phyloP scores from a whole-genome alignment of 108 stramenopile species.

The Poteriospumella lacustris region DNA sequence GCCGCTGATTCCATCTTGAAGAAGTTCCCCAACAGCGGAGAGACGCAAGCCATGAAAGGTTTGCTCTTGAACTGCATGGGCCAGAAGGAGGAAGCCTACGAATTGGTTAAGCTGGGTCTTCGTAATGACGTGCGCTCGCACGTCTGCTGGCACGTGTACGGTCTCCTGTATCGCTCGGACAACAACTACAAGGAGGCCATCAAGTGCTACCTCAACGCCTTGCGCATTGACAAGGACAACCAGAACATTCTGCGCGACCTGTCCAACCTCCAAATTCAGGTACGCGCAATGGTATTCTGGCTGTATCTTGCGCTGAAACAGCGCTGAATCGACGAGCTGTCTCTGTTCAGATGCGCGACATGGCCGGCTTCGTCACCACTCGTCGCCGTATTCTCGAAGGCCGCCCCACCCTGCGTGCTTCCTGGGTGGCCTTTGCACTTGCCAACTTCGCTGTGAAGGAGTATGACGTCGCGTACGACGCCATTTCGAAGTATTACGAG shows the following conservation, averaged over 20 bases:
- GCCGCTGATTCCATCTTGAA: slow-evolving; percentile 76
- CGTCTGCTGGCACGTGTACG: slow-evolving; percentile 99
- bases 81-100: slow-evolving; percentile 73
- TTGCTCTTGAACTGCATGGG: slow-evolving; percentile 73
- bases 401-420: background rate
- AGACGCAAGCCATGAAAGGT: slow-evolving; percentile 94
- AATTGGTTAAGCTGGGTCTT: slow-evolving; percentile 79
- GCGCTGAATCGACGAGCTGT: slow-evolving; percentile 37
- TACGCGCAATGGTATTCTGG: slow-evolving; percentile 11
- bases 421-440: slow-evolving; percentile 52
- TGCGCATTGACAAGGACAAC: slow-evolving; percentile 80
- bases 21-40: slow-evolving; percentile 91
- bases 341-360: slow-evolving; percentile 73
- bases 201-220: slow-evolving; percentile 94
- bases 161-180: slow-evolving; percentile 85
- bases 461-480: slow-evolving; percentile 64
- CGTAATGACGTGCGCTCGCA: slow-evolving; percentile 85
- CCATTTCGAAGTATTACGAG: slow-evolving; percentile 53
- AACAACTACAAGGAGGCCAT: slow-evolving; percentile 91
- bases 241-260: slow-evolving; percentile 90
- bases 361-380: slow-evolving; percentile 80
- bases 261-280: slow-evolving; percentile 59
- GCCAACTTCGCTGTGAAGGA: slow-evolving; percentile 78
- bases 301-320: slow-evolving; percentile 22
- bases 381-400: slow-evolving; percentile 58